Base-by-base conservation (phyloP, 1,284 basidiomycete genomes). In the Sutorius eximius region DNA sequence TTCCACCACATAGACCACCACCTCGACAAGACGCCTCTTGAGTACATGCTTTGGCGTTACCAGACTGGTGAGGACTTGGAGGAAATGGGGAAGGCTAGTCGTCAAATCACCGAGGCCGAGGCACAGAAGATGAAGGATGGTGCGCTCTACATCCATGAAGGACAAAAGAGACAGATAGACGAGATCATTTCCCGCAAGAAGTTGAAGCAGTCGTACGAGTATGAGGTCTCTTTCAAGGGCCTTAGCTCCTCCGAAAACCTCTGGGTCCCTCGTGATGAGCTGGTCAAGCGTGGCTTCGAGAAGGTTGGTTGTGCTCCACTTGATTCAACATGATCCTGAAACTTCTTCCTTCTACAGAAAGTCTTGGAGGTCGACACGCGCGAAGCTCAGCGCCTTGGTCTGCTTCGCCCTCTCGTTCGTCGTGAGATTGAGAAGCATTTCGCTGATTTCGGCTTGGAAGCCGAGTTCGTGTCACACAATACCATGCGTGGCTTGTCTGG, bases 31-130 rank as follows among this genome's bases (percentile, higher is more conserved):
- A 97, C 95, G 36, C 93, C 95, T 53, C 89, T 98, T 68, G 93
- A 98, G 80, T 98, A 98, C 86, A 94, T 98, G 90, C 80, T 97
- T 65, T 96, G 94, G 93, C 94, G 95, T 79, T 98, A 98, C 86
- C 95, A 98, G 85, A 98, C 95, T 58, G 95, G 95, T 75, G 95
- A 98, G 77, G 95, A 98, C 82, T 77, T 97, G 71, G 95, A 98
- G 80, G 95, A 98, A 81, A 86, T 98, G 83, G 78, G 76, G 78
- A 97, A 97, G 83, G 93, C 91, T 55, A 87, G 77, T 74, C 91
- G 94, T 64, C 81, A 89, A 75, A 89, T 98, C 73, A 79, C 84
- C 63, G 93, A 89, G 62, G 95, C 92, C 74, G 95, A 98, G 76
- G 78, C 81, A 67, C 77, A 91, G 80, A 97, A 95, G 86, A 98